These are phyloP conservation scores for Penicillium daleae DNA, from an alignment of 495 filamentous ascomycete genomes.

Conservation along the genomic window DNA sequence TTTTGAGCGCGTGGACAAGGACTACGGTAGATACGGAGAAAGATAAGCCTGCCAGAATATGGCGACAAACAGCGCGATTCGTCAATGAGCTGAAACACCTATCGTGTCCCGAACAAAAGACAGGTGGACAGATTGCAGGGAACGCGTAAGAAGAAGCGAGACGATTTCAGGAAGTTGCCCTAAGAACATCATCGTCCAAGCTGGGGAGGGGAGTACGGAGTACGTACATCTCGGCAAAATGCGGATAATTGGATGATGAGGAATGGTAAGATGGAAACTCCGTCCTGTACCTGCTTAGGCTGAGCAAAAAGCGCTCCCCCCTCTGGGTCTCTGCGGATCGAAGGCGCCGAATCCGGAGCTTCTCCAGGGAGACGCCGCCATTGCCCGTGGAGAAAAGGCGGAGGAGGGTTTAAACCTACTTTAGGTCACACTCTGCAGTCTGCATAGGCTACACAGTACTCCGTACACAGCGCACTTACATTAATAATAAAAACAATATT, in stretches of 20 bases:
- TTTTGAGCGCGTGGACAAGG: not conserved
- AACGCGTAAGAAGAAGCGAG: not conserved
- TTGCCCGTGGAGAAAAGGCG: constrained; percentile 21
- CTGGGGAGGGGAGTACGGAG: not conserved
- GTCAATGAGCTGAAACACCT: constrained; percentile 1
- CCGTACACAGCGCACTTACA: no score
- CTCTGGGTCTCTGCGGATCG: constrained; percentile 26
- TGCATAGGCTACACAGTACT: no score
- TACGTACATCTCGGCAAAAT: constrained; percentile 7
- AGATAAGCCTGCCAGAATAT: not conserved
- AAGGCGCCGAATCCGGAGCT: constrained; percentile 24
- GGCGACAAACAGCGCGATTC: not conserved
- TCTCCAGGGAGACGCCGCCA: constrained; percentile 24
- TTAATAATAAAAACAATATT: no score
- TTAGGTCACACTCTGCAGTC: not conserved
- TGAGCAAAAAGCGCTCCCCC: not conserved
- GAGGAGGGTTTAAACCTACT: constrained; percentile 1
- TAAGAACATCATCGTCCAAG: not conserved
- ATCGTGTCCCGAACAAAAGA: not conserved
- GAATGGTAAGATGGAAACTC: not conserved
- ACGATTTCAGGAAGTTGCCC: not conserved
- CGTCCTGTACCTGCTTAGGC: constrained; percentile 23
- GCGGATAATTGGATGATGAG: constrained; percentile 2
- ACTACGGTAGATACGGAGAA: not conserved
- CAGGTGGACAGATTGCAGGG: not conserved